Evolutionary conservation across 495 filamentous ascomycete genomes (phyloP).

Genomic region (Hypomontagnella monticulosa): DNA sequence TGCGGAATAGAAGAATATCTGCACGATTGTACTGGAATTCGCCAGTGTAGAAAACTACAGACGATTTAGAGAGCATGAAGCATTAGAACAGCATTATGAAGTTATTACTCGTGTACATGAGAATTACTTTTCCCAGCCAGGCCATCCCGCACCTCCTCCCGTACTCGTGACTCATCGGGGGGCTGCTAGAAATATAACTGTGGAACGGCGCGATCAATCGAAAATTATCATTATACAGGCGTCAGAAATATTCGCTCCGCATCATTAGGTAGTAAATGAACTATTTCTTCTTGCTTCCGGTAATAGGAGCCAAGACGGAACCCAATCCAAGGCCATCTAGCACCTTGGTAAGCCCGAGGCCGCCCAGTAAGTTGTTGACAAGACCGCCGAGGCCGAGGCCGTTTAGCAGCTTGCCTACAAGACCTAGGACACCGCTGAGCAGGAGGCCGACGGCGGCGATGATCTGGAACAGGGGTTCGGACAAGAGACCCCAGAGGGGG

Average conservation of each 20-base stretch:
- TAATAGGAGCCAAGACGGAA: conserved; percentile 63
- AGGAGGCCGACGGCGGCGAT: conserved; percentile 89
- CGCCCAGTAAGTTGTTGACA: conserved; percentile 80
- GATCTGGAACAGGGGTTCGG: conserved; percentile 91
- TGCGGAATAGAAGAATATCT: too few species aligned
- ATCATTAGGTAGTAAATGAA: conserved; percentile 4
- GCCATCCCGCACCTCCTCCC: conserved; percentile 4
- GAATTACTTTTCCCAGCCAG: conserved; percentile 3
- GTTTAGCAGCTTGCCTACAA: conserved; percentile 79
- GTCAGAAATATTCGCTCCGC: background rate
- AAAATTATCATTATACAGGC: too few species aligned
- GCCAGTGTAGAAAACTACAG: background rate
- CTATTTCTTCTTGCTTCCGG: conserved; percentile 55
- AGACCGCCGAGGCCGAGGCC: conserved; percentile 87
- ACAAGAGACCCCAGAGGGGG: conserved; percentile 83
- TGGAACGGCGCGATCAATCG: too few species aligned
- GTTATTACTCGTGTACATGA: background rate
- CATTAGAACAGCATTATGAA: conserved; percentile 4
- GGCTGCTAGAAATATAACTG: too few species aligned
- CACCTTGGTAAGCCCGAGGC: conserved; percentile 81
- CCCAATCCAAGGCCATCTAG: conserved; percentile 79
- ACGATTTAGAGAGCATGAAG: background rate
- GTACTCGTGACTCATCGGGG: conserved; percentile 12
- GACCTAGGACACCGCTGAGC: conserved; percentile 79
- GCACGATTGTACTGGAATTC: too few species aligned